Evolutionary conservation across 2,329 filamentous ascomycete species (phyloP).

Genomic region (Xylaria sp.): DNA sequence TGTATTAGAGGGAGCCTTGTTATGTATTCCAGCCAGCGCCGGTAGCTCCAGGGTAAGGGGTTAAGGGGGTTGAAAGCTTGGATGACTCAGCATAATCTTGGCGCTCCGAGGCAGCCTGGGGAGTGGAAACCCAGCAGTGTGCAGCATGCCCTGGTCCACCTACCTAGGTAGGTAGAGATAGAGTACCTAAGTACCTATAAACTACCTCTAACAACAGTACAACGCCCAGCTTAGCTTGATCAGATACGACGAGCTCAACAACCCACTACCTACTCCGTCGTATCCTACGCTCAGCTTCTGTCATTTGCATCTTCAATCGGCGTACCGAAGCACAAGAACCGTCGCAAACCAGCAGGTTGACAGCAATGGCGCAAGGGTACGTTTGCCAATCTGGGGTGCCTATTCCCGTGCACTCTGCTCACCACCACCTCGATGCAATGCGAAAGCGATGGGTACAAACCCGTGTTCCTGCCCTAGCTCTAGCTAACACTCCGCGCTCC

Average conservation of each 20-base stretch:
- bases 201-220: too few species aligned
- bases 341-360: conserved; percentile 20
- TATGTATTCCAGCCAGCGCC: not conserved
- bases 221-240: conserved; percentile 18
- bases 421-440: not conserved
- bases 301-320: not conserved
- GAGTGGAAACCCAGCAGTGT: not conserved
- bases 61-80: not conserved
- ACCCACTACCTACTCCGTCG: not conserved
- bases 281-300: not conserved
- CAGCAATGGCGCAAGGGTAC: conserved; percentile 48
- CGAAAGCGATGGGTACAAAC: not conserved
- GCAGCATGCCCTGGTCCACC: too few species aligned
- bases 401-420: not conserved
- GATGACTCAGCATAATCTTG: conserved; percentile 9
- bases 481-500: conserved; percentile 8
- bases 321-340: not conserved
- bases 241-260: conserved; percentile 18
- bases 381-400: not conserved
- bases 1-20: not conserved
- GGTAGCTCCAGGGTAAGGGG: not conserved
- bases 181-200: too few species aligned
- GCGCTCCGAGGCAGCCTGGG: not conserved
- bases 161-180: too few species aligned
- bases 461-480: not conserved